Percentiles rank a stretch among this genome's conserved stretches.
Evolutionary conservation across 345 rosid species (phyloP).

Genomic region (Eucalyptus tenuipes): DNA sequence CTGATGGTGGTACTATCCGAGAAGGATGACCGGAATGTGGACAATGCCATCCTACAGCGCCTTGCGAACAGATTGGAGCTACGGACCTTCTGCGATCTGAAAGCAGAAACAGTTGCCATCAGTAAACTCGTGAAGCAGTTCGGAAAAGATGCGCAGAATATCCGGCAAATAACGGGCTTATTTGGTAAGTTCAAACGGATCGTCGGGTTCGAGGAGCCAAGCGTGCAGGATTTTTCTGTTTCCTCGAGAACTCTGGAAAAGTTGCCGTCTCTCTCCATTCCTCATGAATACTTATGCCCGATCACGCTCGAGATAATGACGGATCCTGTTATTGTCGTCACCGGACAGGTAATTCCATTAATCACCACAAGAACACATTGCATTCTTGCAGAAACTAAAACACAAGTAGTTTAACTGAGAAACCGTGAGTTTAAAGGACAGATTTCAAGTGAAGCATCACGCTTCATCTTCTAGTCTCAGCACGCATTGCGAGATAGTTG

Average conservation of each 20-base stretch:
- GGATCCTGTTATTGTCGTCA: slow-evolving; percentile 53
- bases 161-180: slow-evolving; percentile 21
- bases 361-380: not conserved
- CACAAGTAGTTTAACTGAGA: not conserved
- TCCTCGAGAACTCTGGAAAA: slow-evolving; percentile 12
- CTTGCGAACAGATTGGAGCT: slow-evolving; percentile 43
- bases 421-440: not conserved
- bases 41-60: slow-evolving; percentile 35
- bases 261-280: slow-evolving; percentile 30
- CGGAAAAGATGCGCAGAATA: slow-evolving; percentile 18
- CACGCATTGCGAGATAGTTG: not conserved
- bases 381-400: not conserved
- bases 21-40: slow-evolving; percentile 34
- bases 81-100: slow-evolving; percentile 30
- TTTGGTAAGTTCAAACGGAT: slow-evolving; percentile 38
- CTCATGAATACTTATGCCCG: slow-evolving; percentile 53
- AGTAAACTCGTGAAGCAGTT: slow-evolving; percentile 19
- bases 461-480: not conserved
- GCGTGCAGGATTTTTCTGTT: slow-evolving; percentile 17
- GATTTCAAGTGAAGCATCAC: not conserved
- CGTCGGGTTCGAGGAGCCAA: slow-evolving; percentile 21
- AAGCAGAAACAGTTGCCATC: slow-evolving; percentile 26
- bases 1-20: slow-evolving; percentile 40
- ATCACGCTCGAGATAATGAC: slow-evolving; percentile 50
- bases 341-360: slow-evolving; percentile 43